Evolutionary conservation across 768 basidiomycete genomes (phyloP).

Genomic region (Leccinum subtestaceum): DNA sequence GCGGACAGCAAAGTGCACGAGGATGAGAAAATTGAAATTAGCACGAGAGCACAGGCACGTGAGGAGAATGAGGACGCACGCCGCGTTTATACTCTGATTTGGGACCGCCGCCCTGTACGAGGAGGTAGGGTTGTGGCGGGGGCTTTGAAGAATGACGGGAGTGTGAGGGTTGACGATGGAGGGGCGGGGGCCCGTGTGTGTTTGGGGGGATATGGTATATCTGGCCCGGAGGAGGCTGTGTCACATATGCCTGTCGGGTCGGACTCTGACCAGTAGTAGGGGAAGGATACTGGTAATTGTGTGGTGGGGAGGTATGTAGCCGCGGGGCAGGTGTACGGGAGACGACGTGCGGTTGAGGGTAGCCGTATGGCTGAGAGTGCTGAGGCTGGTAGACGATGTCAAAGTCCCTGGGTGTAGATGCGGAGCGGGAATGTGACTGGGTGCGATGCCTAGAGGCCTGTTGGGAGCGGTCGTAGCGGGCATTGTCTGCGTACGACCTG

Average conservation of each 20-base stretch:
- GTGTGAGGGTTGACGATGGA: conserved; percentile 18
- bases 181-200: conserved; percentile 12
- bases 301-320: conserved; percentile 18
- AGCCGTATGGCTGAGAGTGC: conserved; percentile 9
- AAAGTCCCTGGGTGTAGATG: conserved; percentile 14
- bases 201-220: conserved; percentile 18
- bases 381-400: conserved; percentile 17
- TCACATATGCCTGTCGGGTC: conserved; percentile 15
- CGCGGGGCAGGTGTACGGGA: conserved; percentile 18
- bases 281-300: conserved; percentile 20
- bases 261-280: conserved; percentile 9
- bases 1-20: conserved; percentile 1
- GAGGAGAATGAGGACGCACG: conserved; percentile 21
- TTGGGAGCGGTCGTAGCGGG: conserved; percentile 15
- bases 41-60: conserved; percentile 12
- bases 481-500: conserved; percentile 25
- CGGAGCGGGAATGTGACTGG: conserved; percentile 27
- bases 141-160: conserved; percentile 23
- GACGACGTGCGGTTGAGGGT: conserved; percentile 17
- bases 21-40: conserved; percentile 14
- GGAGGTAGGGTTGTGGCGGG: conserved; percentile 26
- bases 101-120: conserved; percentile 27
- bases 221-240: conserved; percentile 31
- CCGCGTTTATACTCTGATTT: conserved; percentile 33
- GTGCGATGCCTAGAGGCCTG: conserved; percentile 20